These are phyloP conservation scores for Beauveria scarabaeidicola DNA, from an alignment of 2,329 filamentous ascomycete genomes.

Conservation along the genomic window DNA sequence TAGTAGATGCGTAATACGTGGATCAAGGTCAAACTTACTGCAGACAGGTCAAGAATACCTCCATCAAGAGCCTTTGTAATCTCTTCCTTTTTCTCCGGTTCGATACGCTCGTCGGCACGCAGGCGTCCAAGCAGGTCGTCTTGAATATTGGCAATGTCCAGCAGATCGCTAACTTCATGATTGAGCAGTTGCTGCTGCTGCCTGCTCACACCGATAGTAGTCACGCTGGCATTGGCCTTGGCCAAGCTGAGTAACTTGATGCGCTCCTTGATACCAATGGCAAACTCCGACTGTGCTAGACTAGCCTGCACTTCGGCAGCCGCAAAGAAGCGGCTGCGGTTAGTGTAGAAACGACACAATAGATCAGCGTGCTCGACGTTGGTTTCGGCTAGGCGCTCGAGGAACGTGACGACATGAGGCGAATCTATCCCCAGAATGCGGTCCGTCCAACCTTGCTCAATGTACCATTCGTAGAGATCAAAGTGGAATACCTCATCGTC, in stretches of 20 bases:
- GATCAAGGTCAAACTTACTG: slow-evolving; percentile 45
- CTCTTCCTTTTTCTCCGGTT: slow-evolving; percentile 51
- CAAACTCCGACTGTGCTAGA: slow-evolving; percentile 75
- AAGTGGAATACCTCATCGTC: slow-evolving; percentile 92
- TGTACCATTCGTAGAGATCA: slow-evolving; percentile 97
- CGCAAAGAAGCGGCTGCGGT: slow-evolving; percentile 73
- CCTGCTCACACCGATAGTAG: slow-evolving; percentile 65
- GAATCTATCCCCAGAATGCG: slow-evolving; percentile 79
- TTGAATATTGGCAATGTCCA: slow-evolving; percentile 92
- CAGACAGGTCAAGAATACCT: slow-evolving; percentile 66
- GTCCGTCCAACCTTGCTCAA: slow-evolving; percentile 74
- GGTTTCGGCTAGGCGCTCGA: slow-evolving; percentile 64
- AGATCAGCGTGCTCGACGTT: slow-evolving; percentile 78
- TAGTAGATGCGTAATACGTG: slow-evolving; percentile 9
- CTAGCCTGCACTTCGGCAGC: slow-evolving; percentile 80
- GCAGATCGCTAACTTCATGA: slow-evolving; percentile 73
- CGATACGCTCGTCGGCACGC: slow-evolving; percentile 61
- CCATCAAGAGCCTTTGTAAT: slow-evolving; percentile 65
- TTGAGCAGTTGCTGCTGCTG: slow-evolving; percentile 78
- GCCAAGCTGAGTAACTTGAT: slow-evolving; percentile 86
- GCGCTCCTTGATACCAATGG: slow-evolving; percentile 70
- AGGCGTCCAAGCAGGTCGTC: slow-evolving; percentile 80
- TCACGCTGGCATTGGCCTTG: slow-evolving; percentile 83
- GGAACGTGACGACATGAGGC: slow-evolving; percentile 76
- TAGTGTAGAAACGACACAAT: slow-evolving; percentile 85